These are phyloP conservation scores for Aristolochia fimbriata DNA, from an alignment of 164 flowering plant species.

Conservation along the genomic window DNA sequence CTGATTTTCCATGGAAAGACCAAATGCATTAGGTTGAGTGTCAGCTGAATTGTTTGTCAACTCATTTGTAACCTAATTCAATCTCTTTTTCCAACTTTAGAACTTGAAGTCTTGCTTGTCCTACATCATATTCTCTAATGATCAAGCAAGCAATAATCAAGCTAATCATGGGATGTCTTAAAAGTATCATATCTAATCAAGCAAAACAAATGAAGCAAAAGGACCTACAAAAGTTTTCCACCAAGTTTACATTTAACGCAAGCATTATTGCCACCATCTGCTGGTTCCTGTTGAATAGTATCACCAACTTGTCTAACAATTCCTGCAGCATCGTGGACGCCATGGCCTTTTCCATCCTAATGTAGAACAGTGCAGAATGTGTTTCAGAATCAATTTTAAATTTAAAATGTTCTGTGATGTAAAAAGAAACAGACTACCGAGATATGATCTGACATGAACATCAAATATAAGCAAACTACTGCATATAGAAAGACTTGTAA, in stretches of 20 bases:
- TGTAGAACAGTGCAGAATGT: conserved; percentile 11
- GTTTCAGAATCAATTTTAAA: not conserved
- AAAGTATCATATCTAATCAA: not conserved
- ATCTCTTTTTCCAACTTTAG: not conserved
- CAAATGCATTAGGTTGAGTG: too few species aligned
- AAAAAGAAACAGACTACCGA: not conserved
- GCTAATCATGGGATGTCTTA: not conserved
- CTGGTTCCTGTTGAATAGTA: conserved; percentile 7
- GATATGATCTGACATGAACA: not conserved
- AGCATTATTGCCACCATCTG: conserved; percentile 15
- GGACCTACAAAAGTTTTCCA: conserved; percentile 22
- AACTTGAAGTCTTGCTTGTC: not conserved
- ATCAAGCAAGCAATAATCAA: not conserved
- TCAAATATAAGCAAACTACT: not conserved
- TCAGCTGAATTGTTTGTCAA: not conserved
- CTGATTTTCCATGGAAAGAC: too few species aligned
- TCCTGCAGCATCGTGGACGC: conserved; percentile 9
- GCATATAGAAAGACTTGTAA: too few species aligned
- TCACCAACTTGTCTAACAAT: conserved; percentile 8
- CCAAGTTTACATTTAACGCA: conserved; percentile 44
- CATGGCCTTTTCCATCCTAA: conserved; percentile 38
- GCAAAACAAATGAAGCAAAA: not conserved
- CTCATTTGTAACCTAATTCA: not conserved
- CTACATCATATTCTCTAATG: not conserved
- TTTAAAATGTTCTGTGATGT: not conserved